phyloP scores from a whole-genome alignment of 1,139 yeast species.

The Casaregolazyma suthepensis region DNA sequence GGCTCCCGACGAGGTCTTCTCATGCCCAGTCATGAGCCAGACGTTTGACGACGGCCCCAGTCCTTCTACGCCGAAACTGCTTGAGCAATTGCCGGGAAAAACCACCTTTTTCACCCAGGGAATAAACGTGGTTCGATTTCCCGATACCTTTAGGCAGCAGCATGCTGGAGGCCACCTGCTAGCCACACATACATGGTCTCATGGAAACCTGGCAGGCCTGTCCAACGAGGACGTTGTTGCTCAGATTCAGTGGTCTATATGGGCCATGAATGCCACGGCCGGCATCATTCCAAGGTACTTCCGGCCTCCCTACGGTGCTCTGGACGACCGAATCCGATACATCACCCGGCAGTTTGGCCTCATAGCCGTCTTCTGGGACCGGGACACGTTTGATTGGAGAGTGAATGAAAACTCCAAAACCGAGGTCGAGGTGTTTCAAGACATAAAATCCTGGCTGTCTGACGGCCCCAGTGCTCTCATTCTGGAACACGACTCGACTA shows the following conservation, averaged over 20 bases:
- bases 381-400: slow-evolving; percentile 90
- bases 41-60: slow-evolving; percentile 97
- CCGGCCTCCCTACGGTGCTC: slow-evolving; percentile 94
- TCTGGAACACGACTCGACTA: slow-evolving; percentile 76
- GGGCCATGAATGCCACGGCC: slow-evolving; percentile 98
- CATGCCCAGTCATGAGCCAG: slow-evolving; percentile 69
- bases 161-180: slow-evolving; percentile 63
- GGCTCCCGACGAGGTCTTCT: slow-evolving; percentile 66
- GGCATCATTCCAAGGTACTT: slow-evolving; percentile 88
- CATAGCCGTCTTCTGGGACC: slow-evolving; percentile 86
- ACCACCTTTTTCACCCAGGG: slow-evolving; percentile 86
- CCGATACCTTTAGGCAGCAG: slow-evolving; percentile 60
- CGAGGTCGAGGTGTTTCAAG: slow-evolving; percentile 47
- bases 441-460: slow-evolving; percentile 47
- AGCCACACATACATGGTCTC: slow-evolving; percentile 94
- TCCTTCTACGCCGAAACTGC: slow-evolving; percentile 54
- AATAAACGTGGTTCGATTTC: slow-evolving; percentile 65
- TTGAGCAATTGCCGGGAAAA: slow-evolving; percentile 46
- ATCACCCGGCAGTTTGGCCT: slow-evolving; percentile 81
- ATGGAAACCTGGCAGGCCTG: slow-evolving; percentile 71
- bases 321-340: slow-evolving; percentile 76
- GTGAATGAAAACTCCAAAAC: slow-evolving; percentile 40
- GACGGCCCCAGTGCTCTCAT: slow-evolving; percentile 53
- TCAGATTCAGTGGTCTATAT: slow-evolving; percentile 88
- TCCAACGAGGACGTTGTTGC: slow-evolving; percentile 78